Evolutionary conservation across 441 rosid genomes (phyloP).

Genomic region (Syzygium syzygioides): DNA sequence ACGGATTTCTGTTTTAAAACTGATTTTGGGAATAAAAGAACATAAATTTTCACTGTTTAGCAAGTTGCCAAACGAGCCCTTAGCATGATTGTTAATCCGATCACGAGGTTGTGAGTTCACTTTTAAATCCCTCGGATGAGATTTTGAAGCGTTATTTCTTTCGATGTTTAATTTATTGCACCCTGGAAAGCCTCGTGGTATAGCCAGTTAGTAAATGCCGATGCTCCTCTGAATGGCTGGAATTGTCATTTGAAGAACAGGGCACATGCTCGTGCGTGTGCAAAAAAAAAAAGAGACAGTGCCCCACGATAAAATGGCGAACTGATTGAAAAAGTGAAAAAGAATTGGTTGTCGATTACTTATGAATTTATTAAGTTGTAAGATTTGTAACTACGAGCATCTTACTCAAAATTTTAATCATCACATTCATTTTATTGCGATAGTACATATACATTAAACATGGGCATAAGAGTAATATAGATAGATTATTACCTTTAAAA

Average conservation of each 20-base stretch:
- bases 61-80: too few species aligned
- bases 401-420: background rate
- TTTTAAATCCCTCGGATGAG: too few species aligned
- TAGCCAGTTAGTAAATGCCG: background rate
- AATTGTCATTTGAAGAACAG: too few species aligned
- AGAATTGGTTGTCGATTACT: background rate
- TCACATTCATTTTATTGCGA: background rate
- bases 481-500: too few species aligned
- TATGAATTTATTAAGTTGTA: background rate
- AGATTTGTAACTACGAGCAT: background rate
- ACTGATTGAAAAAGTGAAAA: background rate
- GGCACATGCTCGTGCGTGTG: background rate
- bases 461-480: background rate
- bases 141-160: background rate
- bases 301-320: background rate
- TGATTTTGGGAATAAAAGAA: too few species aligned
- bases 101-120: too few species aligned
- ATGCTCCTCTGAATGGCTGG: background rate
- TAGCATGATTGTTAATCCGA: background rate
- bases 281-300: background rate
- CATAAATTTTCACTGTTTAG: too few species aligned
- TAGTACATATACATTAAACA: background rate
- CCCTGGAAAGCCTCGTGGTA: fast-evolving
- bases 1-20: too few species aligned
- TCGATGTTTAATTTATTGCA: too few species aligned